Percentiles rank a stretch among this genome's conserved stretches.
phyloP scores from a whole-genome alignment of 306 rosid species.

The Gastrolobium villosum region DNA sequence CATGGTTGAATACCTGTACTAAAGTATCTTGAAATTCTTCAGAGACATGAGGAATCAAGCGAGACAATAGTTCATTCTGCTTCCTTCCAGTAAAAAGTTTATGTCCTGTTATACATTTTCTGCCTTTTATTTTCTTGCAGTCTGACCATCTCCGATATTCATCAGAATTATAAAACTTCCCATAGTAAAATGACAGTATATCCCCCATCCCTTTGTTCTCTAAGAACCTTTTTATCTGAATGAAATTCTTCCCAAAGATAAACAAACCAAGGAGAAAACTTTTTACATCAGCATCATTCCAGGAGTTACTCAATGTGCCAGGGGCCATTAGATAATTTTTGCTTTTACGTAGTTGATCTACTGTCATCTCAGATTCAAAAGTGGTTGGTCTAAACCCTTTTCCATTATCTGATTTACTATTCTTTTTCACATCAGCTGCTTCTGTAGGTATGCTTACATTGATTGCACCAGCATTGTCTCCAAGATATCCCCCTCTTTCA shows the following conservation, averaged over 20 bases:
- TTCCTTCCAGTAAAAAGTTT: conserved; percentile 76
- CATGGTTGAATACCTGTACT: conserved; percentile 64
- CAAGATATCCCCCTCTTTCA: conserved; percentile 40
- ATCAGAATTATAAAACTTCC: conserved; percentile 73
- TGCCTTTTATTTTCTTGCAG: conserved; percentile 65
- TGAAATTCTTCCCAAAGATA: conserved; percentile 79
- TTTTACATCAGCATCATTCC: conserved; percentile 74
- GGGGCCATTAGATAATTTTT: conserved; percentile 54
- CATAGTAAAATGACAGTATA: conserved; percentile 78
- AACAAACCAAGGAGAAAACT: conserved; percentile 76
- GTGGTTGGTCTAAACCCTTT: conserved; percentile 38
- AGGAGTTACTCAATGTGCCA: conserved; percentile 53
- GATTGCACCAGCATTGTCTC: conserved; percentile 43
- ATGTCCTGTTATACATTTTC: conserved; percentile 62
- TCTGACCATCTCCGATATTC: conserved; percentile 74
- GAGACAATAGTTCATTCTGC: conserved; percentile 73
- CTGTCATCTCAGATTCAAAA: conserved; percentile 30
- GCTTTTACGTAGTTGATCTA: conserved; percentile 30
- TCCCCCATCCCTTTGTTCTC: conserved; percentile 70
- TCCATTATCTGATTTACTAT: conserved; percentile 34
- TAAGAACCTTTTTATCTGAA: conserved; percentile 64
- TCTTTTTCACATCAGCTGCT: conserved; percentile 49
- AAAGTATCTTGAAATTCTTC: conserved; percentile 62
- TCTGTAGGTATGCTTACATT: conserved; percentile 44
- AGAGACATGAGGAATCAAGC: conserved; percentile 63